A percentile compares a stretch with the other conserved stretches of the same genome.
Evolutionary conservation across 352 stramenopile genomes (phyloP).

Genomic region (Pythium diclinum): DNA sequence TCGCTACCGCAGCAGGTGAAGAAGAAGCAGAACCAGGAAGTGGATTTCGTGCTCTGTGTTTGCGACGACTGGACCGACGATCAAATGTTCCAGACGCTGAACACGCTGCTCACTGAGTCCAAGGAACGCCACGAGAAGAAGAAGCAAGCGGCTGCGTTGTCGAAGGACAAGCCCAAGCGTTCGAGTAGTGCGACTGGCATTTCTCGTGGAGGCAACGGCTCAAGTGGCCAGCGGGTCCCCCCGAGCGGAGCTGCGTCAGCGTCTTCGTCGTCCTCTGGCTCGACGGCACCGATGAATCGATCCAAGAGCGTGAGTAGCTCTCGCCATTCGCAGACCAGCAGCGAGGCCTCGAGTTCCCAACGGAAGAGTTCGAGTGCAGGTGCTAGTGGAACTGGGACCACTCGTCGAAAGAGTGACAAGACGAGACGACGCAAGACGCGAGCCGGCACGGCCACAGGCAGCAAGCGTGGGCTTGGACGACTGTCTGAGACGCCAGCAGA

Average conservation of each 20-base stretch:
- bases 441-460: background rate
- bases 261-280: conserved; percentile 15
- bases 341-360: background rate
- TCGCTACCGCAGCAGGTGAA: conserved; percentile 68
- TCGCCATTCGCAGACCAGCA: conserved; percentile 7
- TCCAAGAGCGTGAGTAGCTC: conserved; percentile 18
- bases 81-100: conserved; percentile 89
- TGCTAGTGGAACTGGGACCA: background rate
- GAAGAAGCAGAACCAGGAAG: conserved; percentile 56
- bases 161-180: conserved; percentile 32
- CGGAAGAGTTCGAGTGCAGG: background rate
- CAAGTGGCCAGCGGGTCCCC: background rate
- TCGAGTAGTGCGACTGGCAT: background rate
- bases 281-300: conserved; percentile 13
- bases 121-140: conserved; percentile 66
- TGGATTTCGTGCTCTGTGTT: conserved; percentile 88
- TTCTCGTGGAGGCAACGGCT: background rate
- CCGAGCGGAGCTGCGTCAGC: conserved; percentile 3
- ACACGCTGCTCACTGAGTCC: conserved; percentile 68
- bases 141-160: conserved; percentile 27
- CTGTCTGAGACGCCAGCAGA: conserved; percentile 26
- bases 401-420: conserved; percentile 22
- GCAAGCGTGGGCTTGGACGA: conserved; percentile 1
- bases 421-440: conserved; percentile 17
- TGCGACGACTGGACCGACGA: conserved; percentile 88